These are phyloP conservation scores for Lasiosphaeria miniovina DNA, from an alignment of 495 filamentous ascomycete genomes.

Conservation along the genomic window DNA sequence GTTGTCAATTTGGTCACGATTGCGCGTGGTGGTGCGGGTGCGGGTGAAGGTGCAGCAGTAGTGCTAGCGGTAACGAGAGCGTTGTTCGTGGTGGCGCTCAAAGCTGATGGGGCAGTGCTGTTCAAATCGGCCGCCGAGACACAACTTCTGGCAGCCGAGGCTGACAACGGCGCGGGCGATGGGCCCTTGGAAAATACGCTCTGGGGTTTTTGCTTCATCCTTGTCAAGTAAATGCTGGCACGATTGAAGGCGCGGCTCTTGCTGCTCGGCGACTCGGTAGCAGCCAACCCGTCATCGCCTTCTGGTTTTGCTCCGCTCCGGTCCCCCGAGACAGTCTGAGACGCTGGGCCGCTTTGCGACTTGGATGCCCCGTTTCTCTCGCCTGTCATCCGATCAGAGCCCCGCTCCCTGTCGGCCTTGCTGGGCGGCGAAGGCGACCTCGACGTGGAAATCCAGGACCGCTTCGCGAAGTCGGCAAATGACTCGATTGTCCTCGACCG, in stretches of 20 bases:
- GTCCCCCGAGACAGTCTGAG: constrained; percentile 27
- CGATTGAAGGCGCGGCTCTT: constrained; percentile 27
- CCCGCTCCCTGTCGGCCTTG: constrained; percentile 19
- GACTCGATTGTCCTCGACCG: constrained; percentile 51
- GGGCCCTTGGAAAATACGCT: constrained; percentile 33
- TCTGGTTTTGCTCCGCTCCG: constrained; percentile 30
- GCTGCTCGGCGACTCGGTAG: constrained; percentile 28
- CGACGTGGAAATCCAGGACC: constrained; percentile 63
- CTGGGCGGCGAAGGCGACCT: constrained; percentile 58
- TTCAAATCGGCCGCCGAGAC: constrained; percentile 13
- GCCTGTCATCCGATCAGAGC: constrained; percentile 7
- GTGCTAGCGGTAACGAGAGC: neutral
- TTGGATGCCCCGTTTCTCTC: constrained; percentile 20
- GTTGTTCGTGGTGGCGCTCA: constrained; percentile 2
- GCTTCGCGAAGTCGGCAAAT: constrained; percentile 62
- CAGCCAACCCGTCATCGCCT: constrained; percentile 21
- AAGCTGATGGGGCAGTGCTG: constrained; percentile 15
- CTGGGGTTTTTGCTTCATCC: constrained; percentile 42
- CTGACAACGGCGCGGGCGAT: constrained; percentile 19
- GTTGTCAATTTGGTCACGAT: constrained; percentile 6
- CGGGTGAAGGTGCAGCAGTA: neutral
- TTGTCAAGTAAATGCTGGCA: constrained; percentile 39
- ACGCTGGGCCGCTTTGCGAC: constrained; percentile 24
- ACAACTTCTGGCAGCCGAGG: constrained; percentile 29
- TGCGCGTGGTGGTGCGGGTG: neutral